Percentiles rank a stretch among this genome's conserved stretches.
These are phyloP conservation scores for Angophora floribunda DNA, from an alignment of 345 rosid species.

Conservation along the genomic window DNA sequence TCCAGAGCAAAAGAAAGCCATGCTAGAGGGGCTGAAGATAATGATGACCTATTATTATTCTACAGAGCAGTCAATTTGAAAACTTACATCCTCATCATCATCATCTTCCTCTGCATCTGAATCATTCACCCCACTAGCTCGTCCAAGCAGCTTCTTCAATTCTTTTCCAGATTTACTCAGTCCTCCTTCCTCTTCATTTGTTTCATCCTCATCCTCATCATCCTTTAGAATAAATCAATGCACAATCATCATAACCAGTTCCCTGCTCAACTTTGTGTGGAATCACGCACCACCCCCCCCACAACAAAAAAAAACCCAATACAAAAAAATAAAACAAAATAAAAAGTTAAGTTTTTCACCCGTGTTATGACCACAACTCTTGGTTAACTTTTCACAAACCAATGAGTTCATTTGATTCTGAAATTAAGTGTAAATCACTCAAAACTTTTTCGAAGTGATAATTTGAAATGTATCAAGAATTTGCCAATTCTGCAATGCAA, in stretches of 20 bases:
- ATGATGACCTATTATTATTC: not conserved
- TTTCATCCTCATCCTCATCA: constrained; percentile 86
- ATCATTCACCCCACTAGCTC: constrained; percentile 56
- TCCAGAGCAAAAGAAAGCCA: not conserved
- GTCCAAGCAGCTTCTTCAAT: constrained; percentile 81
- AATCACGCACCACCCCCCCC: not conserved
- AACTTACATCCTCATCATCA: constrained; percentile 66
- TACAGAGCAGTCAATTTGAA: not conserved
- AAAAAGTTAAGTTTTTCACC: not conserved
- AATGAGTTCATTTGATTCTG: not conserved
- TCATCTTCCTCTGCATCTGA: constrained; percentile 85
- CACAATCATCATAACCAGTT: not conserved
- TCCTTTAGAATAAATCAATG: not conserved
- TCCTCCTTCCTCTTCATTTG: constrained; percentile 71
- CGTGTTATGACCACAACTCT: not conserved
- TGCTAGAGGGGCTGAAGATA: not conserved
- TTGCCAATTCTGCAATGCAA: not conserved
- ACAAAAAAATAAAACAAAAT: not conserved
- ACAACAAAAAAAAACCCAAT: no score
- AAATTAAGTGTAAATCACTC: not conserved
- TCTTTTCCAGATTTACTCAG: constrained; percentile 95
- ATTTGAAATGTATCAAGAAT: not conserved
- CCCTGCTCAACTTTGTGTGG: not conserved
- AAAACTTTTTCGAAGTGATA: not conserved
- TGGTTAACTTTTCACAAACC: not conserved